These are phyloP conservation scores for Blumeriella jaapii DNA, from an alignment of 2,329 filamentous ascomycete genomes.

Conservation along the genomic window DNA sequence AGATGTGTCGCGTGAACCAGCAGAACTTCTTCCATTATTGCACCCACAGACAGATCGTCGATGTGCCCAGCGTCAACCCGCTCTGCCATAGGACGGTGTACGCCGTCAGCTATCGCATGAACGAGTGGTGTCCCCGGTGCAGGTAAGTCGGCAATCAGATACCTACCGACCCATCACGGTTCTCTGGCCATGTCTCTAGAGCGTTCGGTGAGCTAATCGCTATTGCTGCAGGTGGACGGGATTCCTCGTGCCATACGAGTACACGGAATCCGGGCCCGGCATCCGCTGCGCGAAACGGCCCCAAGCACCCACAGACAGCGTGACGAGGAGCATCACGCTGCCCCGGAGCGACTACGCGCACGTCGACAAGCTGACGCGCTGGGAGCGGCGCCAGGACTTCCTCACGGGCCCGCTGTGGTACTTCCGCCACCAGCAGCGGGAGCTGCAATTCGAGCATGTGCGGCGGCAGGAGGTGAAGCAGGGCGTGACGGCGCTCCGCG, in stretches of 20 bases:
- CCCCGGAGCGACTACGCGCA: neutral
- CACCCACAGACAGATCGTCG: constrained; percentile 1
- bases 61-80: constrained; percentile 1
- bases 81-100: neutral
- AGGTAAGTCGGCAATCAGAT: constrained; percentile 1
- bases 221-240: neutral
- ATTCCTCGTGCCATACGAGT: constrained; percentile 1
- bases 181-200: neutral
- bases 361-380: neutral
- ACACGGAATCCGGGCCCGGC: neutral
- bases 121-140: constrained; percentile 6
- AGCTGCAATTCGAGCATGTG: neutral
- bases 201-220: neutral
- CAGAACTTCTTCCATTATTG: constrained; percentile 6
- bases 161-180: neutral
- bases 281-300: neutral
- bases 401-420: neutral
- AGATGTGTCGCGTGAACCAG: constrained; percentile 4
- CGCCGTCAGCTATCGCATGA: neutral
- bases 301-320: neutral
- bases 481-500: too few species aligned
- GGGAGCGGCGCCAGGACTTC: neutral
- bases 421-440: neutral
- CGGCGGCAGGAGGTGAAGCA: neutral
- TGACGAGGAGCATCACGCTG: constrained; percentile 1